Evolutionary conservation across 257 asterid species (phyloP), one percentile per base, ranked within the genome.

Genomic region (Ajuga chamaepitys): DNA sequence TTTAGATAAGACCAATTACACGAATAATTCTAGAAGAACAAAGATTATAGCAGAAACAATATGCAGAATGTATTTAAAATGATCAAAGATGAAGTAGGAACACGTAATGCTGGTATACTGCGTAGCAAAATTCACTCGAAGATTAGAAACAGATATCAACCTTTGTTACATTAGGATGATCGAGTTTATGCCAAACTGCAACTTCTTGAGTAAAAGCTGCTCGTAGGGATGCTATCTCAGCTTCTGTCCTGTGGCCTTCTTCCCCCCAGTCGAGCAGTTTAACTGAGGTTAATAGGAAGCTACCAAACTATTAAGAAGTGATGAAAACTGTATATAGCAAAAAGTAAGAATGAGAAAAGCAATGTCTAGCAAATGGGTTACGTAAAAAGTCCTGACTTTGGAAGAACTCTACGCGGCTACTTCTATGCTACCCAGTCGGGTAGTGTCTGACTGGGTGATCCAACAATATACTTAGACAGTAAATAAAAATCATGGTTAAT

Each of bases 201-300:
- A 89, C 96, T 85, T 89, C 96, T 77, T 89, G 96, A 38, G 95
- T 81, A 73, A 89, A 89, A 60, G 95, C 95, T 55, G 95, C 87
- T 70, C 96, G 74, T 62, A 89, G 67, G 20, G 95, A 86, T 18
- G 82, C 73, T 70, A 86, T 74, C 75, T 89, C 96, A 11, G 95
- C 83, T 22, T 86, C 95, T 3, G 95, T 87, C 54, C 93, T 67
- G 76, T 86, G 92, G 30, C 96, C 95, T 68, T 89, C 95, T 81
- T 86, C 96, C 14, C 95, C 96, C 93, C 93, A 89, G 79, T 89
- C 96, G 53, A 89, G 85, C 83, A 88, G 75, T 76, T 88, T 88
- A 75, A 88, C 95, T 88, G 85, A 68, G 62, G 71, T 56, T 70
- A 60, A 72, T 18, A 48, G 6, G 38, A 66, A 64, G 66, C 64